These are phyloP conservation scores for Lipomyces yamanashiensis DNA, from an alignment of 805 yeast genomes.

Conservation along the genomic window DNA sequence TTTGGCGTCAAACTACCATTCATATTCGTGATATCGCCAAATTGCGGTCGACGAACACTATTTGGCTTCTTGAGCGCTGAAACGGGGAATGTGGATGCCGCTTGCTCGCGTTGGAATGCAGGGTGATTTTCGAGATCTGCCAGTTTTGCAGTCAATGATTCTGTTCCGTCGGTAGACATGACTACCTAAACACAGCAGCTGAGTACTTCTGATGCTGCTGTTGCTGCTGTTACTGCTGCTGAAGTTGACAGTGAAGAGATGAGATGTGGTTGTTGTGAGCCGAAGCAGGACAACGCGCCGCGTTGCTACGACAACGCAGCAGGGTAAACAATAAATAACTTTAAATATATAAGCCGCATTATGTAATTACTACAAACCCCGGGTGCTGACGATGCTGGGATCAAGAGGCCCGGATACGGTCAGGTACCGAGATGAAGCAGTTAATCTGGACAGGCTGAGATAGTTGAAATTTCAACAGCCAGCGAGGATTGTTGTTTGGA, in stretches of 20 bases:
- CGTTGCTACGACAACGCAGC: conserved; percentile 7
- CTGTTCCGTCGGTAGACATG: conserved; percentile 11
- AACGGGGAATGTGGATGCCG: background rate
- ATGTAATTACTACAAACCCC: background rate
- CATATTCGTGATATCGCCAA: conserved; percentile 10
- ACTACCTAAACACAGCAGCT: background rate
- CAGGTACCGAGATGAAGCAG: background rate
- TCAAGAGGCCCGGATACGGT: background rate
- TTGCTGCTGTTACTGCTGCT: background rate
- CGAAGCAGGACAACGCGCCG: conserved; percentile 2
- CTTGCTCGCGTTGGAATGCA: conserved; percentile 1
- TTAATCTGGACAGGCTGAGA: no score
- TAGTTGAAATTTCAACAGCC: no score
- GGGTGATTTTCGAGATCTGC: conserved; percentile 8
- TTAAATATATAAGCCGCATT: background rate
- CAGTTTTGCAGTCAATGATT: conserved; percentile 6
- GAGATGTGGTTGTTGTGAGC: background rate
- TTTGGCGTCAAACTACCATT: background rate
- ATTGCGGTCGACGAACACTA: background rate
- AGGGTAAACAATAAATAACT: background rate
- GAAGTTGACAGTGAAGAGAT: background rate
- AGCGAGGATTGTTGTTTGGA: no score
- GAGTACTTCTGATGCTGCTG: background rate
- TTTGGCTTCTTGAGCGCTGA: background rate
- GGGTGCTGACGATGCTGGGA: background rate